Evolutionary conservation across 257 asterid genomes (phyloP), one percentile per base, ranked within the genome.

Genomic region (Fraxinus pennsylvanica): DNA sequence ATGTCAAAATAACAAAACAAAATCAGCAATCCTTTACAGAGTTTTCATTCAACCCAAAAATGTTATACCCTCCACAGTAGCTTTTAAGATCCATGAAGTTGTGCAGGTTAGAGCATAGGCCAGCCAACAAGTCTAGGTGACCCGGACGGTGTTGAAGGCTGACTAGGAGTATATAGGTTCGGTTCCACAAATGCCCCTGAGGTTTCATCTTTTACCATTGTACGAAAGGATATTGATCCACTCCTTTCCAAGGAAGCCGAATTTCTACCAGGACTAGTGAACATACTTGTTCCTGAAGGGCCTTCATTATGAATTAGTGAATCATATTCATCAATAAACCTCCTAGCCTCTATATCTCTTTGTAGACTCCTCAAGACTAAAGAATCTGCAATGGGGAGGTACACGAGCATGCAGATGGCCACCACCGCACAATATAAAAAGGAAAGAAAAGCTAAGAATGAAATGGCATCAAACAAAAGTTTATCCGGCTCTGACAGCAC

Each of bases 121-220:
- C 96, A 91, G 83, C 94, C 96, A 41, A 81, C 81, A 76, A 79
- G 95, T 36, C 81, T 85, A 76, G 97, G 96, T 17, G 96, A 92
- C 74, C 91, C 97, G 2, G 92, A 92, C 6, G 90, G 92, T 71
- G 87, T 78, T 38, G 86, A 86, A 75, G 89, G 89, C 89, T 81
- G 90, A 36, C 88, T 87, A n/a, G 88, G 91, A 78, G 90, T 84
- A 86, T 92, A 94, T 19, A 91, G 88, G 87, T 93, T 91, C 79
- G 91, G 85, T 76, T 94, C 97, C 97, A 94, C 97, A 86, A 87
- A 94, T n/a, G 87, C 88, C 74, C 83, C 93, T 0, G 92, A 85
- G 66, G 80, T 74, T 79, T 81, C 96, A 27, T 81, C 94, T 54
- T 54, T 65, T 80, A 15, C 65, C 9, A 54, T 54, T 3, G 25